A percentile compares a stretch with the other conserved stretches of the same genome.
These are phyloP conservation scores for Casaregolazyma lundiana DNA, from an alignment of 1,139 yeast species.

Conservation along the genomic window DNA sequence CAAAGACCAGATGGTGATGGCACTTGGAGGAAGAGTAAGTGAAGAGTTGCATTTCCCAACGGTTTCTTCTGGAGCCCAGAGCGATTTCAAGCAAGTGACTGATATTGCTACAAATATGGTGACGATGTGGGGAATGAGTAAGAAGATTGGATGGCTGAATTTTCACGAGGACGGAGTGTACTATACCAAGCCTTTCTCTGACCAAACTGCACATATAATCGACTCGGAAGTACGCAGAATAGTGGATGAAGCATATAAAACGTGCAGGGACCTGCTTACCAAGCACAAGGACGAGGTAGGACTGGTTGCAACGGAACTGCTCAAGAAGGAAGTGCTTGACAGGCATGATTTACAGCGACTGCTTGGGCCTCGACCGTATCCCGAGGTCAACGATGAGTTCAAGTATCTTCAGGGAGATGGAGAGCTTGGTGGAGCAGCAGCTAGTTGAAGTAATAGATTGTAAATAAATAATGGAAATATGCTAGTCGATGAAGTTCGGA, in stretches of 20 bases:
- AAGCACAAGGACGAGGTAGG: slow-evolving; percentile 71
- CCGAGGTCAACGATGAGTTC: slow-evolving; percentile 87
- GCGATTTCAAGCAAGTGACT: slow-evolving; percentile 93
- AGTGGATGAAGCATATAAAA: slow-evolving; percentile 67
- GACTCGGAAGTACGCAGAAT: slow-evolving; percentile 82
- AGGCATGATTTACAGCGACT: slow-evolving; percentile 86
- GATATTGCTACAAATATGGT: slow-evolving; percentile 92
- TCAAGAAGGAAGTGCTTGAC: slow-evolving; percentile 79
- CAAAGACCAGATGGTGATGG: slow-evolving; percentile 88
- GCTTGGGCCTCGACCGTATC: slow-evolving; percentile 82
- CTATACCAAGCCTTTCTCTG: slow-evolving; percentile 86
- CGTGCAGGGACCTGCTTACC: slow-evolving; percentile 60
- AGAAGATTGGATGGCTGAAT: slow-evolving; percentile 76
- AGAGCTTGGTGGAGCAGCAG: slow-evolving; percentile 7
- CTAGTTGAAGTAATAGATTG: background rate
- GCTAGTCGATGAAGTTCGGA: no score
- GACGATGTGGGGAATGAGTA: slow-evolving; percentile 83
- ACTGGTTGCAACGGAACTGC: slow-evolving; percentile 78
- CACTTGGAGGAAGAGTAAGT: slow-evolving; percentile 92
- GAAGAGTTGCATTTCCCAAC: slow-evolving; percentile 87
- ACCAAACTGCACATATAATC: slow-evolving; percentile 70
- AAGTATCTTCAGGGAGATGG: slow-evolving; percentile 47
- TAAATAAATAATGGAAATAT: slow-evolving; percentile 1
- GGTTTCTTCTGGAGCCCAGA: slow-evolving; percentile 93
- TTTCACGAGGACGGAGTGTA: slow-evolving; percentile 51